Conservation (phyloP, 345 rosid genomes). For the Salix purpurea region DNA sequence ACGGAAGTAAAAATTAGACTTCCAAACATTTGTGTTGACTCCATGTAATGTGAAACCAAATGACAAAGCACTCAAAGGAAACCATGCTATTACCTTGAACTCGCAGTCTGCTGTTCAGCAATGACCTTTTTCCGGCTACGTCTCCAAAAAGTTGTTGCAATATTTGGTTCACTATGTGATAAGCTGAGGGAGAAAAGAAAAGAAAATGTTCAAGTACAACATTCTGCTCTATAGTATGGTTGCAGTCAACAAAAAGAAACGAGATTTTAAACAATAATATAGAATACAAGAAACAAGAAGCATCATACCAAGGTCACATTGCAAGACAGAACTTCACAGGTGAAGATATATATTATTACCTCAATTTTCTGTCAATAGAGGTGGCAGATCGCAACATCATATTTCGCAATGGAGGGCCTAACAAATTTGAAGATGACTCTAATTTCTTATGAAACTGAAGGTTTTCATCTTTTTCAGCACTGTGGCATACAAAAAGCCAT, state of each 20-base stretch:
- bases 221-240: background rate
- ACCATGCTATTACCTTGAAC: conserved; percentile 60
- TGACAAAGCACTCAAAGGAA: conserved; percentile 27
- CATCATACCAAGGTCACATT: background rate
- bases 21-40: background rate
- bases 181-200: conserved; percentile 37
- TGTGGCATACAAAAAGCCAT: conserved; percentile 30
- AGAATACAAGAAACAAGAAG: background rate
- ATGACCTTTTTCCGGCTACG: conserved; percentile 85
- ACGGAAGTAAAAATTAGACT: background rate
- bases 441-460: conserved; percentile 53
- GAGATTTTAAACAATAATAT: background rate
- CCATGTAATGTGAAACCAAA: background rate
- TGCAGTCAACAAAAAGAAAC: background rate
- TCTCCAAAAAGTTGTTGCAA: conserved; percentile 78
- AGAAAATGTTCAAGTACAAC: background rate
- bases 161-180: conserved; percentile 92
- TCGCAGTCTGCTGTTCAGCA: conserved; percentile 90
- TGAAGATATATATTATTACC: conserved; percentile 34
- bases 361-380: conserved; percentile 61
- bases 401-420: conserved; percentile 69
- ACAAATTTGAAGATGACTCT: conserved; percentile 61
- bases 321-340: background rate
- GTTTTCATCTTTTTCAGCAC: conserved; percentile 82
- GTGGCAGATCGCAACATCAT: conserved; percentile 53